Base-by-base conservation (phyloP, 2,329 filamentous ascomycete species). In the Talaromyces sp. region DNA sequence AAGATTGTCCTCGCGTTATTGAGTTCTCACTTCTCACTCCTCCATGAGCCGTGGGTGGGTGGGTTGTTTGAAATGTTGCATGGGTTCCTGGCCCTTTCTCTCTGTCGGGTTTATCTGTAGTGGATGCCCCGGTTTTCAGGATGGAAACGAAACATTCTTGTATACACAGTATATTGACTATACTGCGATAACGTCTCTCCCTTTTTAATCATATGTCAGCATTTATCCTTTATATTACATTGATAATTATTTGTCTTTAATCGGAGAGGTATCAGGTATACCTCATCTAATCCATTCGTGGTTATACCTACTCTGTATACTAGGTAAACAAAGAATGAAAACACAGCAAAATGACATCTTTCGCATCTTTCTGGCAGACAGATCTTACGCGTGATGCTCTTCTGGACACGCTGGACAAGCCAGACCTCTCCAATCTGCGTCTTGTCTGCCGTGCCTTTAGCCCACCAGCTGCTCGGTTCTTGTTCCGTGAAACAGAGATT, bases 401-500 rank as follows among this genome's bases (percentile, higher is more conserved):
- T 58, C 63, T 76, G 52, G 66, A 65, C 23, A 62, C 66, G 63
- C 56, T 75, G 40, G 65, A 68, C 50, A 72, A 69, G 59, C 65
- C 70, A 59, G 77, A 78, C 58, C 66, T 76, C 14, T 56, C 66
- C 34, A 67, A 66, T 16, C 67, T 78, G 50, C 76, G 76, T 56
- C 65, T 76, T 56, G 74, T 71, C 33, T 76, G 71, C 63, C 73
- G 69, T 63, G 70, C 71, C 55, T 72, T 78, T 47, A 69, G 72
- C 30, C 63, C 67, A 16, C 65, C 69, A 27, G 67, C 74, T 56
- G 74, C 72, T 40, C 72, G 72, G 14, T 57, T 65, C 3, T 66
- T 82, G 23, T 82, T 83, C 65, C 69, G 73, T 61, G 75, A 80
- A 60, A 71, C 81, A 23, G 68, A 75, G 6, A 74, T 82, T 58